Evolutionary conservation across 768 basidiomycete species (phyloP), one percentile per base, ranked within the genome.

Genomic region (Pleurotus pulmonarius): DNA sequence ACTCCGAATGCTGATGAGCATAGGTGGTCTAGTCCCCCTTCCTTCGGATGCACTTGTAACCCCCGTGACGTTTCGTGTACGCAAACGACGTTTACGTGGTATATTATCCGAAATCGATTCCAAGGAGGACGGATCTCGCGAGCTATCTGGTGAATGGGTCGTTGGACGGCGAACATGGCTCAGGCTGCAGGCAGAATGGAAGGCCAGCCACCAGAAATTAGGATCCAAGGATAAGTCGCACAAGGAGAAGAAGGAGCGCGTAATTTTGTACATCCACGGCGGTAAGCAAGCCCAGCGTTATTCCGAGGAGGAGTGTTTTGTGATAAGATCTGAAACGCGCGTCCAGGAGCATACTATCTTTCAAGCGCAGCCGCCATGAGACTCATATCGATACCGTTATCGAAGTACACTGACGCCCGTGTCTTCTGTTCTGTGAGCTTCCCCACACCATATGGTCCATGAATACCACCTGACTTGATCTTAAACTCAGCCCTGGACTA

Each of bases 91-190:
- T 6, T 76, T 97, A 25, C 82, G 85, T 29, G 96, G 96, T 12
- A 86, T 98, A 53, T 81, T 99, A 13, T 75, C 81, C 4, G 76
- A 85, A 5, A 82, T 82, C 55, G 96, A 98, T 65, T 80, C 76
- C 4, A 65, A 76, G 15, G 96, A 99, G 70, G 78, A 78, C 8
- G 95, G 94, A 34, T 69, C 64, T 7, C 82, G 96, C 3, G 90
- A 95, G 64, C 78, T 99, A 26, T 85, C 85, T 1, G 96, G 94
- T 0, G 96, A 99, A 75, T 99, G 96, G 96, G 87, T 98, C 20
- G 89, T 98, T n/a, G 92, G 92, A 37, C 90, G 89, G 69, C 84
- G 83, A 60, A 83, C 95, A 0, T 99, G 96, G 96, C 86, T 85
- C 60, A 75, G 85, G 25, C 76, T 97, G 61, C 94, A 97, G 65